These are phyloP conservation scores for Ascochyta fabae DNA, from an alignment of 2,329 filamentous ascomycete species.

Conservation along the genomic window DNA sequence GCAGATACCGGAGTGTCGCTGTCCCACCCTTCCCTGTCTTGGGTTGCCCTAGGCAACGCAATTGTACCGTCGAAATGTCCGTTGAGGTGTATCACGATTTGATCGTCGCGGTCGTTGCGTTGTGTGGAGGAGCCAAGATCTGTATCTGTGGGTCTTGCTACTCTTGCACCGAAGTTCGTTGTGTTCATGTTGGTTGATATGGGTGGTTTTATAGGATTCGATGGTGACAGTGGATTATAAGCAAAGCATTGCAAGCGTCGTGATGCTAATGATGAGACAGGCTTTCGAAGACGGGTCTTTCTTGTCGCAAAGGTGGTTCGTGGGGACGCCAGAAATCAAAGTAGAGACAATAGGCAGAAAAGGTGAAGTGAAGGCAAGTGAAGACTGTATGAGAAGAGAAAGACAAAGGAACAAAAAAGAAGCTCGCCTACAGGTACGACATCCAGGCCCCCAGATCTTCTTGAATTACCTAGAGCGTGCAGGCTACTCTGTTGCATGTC, in stretches of 20 bases:
- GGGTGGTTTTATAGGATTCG: background rate
- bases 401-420: constrained; percentile 12
- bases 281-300: background rate
- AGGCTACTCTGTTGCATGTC: background rate
- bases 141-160: background rate
- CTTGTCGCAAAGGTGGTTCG: background rate
- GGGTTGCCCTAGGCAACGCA: constrained; percentile 22
- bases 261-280: background rate
- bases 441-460: constrained; percentile 8
- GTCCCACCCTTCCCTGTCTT: constrained; percentile 28
- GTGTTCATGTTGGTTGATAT: constrained; percentile 1
- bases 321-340: background rate
- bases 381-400: constrained; percentile 21
- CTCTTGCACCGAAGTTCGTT: constrained; percentile 1
- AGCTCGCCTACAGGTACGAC: constrained; percentile 3
- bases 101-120: constrained; percentile 26
- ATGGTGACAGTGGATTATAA: background rate
- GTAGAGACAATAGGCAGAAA: background rate
- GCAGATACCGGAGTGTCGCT: constrained; percentile 37
- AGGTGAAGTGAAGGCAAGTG: constrained; percentile 10
- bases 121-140: constrained; percentile 9
- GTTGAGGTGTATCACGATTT: constrained; percentile 37
- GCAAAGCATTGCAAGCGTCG: background rate
- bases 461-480: constrained; percentile 11
- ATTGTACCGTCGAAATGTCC: constrained; percentile 31